Evolutionary conservation across 2,329 filamentous ascomycete species (phyloP), one percentile per base, ranked within the genome.

Genomic region (Rosellinia necatrix): DNA sequence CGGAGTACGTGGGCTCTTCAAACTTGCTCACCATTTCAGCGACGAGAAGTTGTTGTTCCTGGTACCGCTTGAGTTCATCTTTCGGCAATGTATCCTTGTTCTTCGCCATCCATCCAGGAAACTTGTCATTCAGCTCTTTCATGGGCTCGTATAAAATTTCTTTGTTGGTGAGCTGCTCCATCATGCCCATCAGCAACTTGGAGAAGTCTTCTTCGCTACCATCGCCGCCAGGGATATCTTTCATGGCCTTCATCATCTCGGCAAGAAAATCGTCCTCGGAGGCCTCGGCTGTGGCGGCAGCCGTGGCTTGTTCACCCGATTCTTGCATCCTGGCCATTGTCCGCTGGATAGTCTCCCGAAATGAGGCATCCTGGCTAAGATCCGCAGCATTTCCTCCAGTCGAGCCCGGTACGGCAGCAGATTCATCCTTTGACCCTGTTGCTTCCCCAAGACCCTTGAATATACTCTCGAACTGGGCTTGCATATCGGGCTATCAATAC

Each of bases 91-190:
- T 85, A 35, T 76, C 81, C 64, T 80, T 79, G 72, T 97, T 93
- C 75, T 90, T 88, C 66, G 83, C 82, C 71, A 99, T 81, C 93
- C 94, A 99, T 2, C 76, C 85, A 0, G 92, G 93, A 70, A 94
- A 99, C 74, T 97, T 97, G 49, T 91, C 88, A 72, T 96, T 78
- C 43, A 99, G 78, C 75, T 99, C 94, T 78, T 96, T 96, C 92
- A 99, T 97, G 2, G 94, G 94, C 76, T 99, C 93, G 71, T 97
- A 97, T 47, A 99, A 76, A 61, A 99, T 97, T 65, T 97, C 94
- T 78, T 96, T 97, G 74, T 96, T 96, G 3, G 94, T 97, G 61
- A 99, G 81, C 74, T 99, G 92, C 76, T 97, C 91, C 93, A 99
- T 97, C 91, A 97, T 96, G 50, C 90, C 90, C 81, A 96, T 85